These are phyloP conservation scores for Hypoxylon sp. DNA, from an alignment of 2,329 filamentous ascomycete species.

Conservation along the genomic window DNA sequence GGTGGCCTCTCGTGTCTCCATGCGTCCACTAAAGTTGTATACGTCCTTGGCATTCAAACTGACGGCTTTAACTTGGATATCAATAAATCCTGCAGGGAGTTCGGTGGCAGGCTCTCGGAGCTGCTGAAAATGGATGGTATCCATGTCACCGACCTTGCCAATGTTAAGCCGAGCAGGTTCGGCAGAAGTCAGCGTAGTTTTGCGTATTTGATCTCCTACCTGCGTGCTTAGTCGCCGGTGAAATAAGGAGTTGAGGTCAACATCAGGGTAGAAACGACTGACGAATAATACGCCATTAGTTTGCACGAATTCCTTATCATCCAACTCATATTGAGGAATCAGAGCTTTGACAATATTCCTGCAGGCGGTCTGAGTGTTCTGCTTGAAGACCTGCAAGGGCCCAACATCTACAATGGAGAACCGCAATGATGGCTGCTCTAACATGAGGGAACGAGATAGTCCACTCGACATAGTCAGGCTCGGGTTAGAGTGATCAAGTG, in stretches of 20 bases:
- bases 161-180: conserved; percentile 33
- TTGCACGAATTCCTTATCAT: conserved; percentile 43
- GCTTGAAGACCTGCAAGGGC: background rate
- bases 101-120: background rate
- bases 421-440: conserved; percentile 38
- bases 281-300: conserved; percentile 30
- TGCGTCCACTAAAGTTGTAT: conserved; percentile 48
- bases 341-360: conserved; percentile 7
- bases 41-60: conserved; percentile 47
- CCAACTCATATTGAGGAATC: background rate
- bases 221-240: conserved; percentile 20
- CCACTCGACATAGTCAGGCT: conserved; percentile 34
- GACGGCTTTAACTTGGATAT: conserved; percentile 30
- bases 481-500: too few species aligned
- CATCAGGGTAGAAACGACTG: conserved; percentile 47
- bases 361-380: background rate
- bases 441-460: conserved; percentile 39
- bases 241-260: conserved; percentile 42
- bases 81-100: conserved; percentile 24
- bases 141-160: conserved; percentile 22
- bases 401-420: conserved; percentile 35
- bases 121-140: conserved; percentile 46
- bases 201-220: background rate
- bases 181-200: background rate
- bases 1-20: conserved; percentile 42